phyloP scores from a whole-genome alignment of 2,329 filamentous ascomycete genomes.

The Ceratocystis harringtonii region DNA sequence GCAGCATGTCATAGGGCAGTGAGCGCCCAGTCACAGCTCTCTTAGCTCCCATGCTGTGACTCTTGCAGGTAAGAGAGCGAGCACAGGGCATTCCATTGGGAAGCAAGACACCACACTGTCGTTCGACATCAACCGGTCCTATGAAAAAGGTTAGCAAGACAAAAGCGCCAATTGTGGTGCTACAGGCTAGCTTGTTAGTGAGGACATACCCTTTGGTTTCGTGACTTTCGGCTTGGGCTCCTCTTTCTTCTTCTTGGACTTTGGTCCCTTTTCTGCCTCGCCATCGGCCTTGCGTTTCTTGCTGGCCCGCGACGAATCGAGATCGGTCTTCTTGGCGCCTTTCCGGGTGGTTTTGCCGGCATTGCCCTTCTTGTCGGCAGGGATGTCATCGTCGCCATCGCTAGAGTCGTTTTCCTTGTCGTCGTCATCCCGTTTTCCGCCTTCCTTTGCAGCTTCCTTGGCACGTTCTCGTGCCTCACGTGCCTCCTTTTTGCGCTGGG shows the following conservation, averaged over 20 bases:
- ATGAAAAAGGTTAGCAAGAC: constrained; percentile 17
- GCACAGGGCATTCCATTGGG: constrained; percentile 79
- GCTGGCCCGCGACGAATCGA: constrained; percentile 45
- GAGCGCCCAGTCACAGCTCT: constrained; percentile 74
- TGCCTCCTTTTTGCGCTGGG: constrained; percentile 60
- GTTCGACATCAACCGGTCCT: constrained; percentile 83
- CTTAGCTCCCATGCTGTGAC: constrained; percentile 89
- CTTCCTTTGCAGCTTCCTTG: constrained; percentile 44
- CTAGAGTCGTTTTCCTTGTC: constrained; percentile 36
- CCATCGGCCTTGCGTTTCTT: constrained; percentile 67
- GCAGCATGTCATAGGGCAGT: constrained; percentile 80
- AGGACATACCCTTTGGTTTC: constrained; percentile 57
- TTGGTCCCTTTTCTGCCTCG: constrained; percentile 67
- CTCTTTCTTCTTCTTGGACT: constrained; percentile 90
- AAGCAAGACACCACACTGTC: constrained; percentile 78
- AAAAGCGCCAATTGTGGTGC: neutral
- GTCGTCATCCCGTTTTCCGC: constrained; percentile 37
- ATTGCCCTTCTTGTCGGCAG: constrained; percentile 29
- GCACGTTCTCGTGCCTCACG: constrained; percentile 54
- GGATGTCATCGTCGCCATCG: constrained; percentile 30
- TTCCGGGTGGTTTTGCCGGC: constrained; percentile 41
- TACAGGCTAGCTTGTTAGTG: neutral
- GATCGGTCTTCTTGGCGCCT: constrained; percentile 47
- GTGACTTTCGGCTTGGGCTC: constrained; percentile 69
- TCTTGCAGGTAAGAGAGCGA: constrained; percentile 81